Percentiles rank a stretch among this genome's conserved stretches.
Evolutionary conservation across 2,329 filamentous ascomycete genomes (phyloP).

Genomic region (Penicillium thymicola): DNA sequence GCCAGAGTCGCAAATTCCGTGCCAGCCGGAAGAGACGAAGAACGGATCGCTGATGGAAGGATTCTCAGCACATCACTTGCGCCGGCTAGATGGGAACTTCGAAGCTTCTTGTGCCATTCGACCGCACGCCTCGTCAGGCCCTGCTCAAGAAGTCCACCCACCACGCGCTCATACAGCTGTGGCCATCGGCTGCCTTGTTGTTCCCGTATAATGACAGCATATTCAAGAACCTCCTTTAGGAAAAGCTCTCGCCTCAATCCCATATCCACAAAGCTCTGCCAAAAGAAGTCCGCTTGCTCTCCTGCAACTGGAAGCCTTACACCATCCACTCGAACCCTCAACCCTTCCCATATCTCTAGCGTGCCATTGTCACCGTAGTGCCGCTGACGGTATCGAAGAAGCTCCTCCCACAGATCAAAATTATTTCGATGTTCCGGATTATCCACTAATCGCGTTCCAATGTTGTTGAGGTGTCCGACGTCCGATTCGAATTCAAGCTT

Average conservation of each 20-base stretch:
- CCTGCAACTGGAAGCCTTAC: conserved; percentile 38
- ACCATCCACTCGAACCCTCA: conserved; percentile 31
- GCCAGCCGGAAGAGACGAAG: conserved; percentile 17
- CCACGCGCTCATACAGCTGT: conserved; percentile 38
- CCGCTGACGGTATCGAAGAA: conserved; percentile 44
- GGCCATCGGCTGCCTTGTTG: conserved; percentile 39
- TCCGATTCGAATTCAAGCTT: conserved; percentile 44
- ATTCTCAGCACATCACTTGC: conserved; percentile 32
- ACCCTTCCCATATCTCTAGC: conserved; percentile 41
- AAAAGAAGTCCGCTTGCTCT: conserved; percentile 40
- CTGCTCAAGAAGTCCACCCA: conserved; percentile 34
- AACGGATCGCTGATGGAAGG: conserved; percentile 26
- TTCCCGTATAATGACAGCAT: conserved; percentile 42
- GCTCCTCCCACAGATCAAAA: conserved; percentile 45
- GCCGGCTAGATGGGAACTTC: conserved; percentile 29
- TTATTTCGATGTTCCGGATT: conserved; percentile 30
- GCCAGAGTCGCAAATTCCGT: conserved; percentile 7
- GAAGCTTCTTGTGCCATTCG: conserved; percentile 39
- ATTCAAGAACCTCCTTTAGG: conserved; percentile 32
- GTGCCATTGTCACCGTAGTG: conserved; percentile 44
- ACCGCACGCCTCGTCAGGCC: conserved; percentile 32
- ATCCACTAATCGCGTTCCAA: conserved; percentile 41
- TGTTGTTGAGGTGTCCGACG: conserved; percentile 34
- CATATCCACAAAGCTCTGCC: conserved; percentile 39
- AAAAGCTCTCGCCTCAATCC: conserved; percentile 35